Evolutionary conservation across 768 basidiomycete genomes (phyloP), one percentile per base, ranked within the genome.

Genomic region (Gelatoporia subvermispora): DNA sequence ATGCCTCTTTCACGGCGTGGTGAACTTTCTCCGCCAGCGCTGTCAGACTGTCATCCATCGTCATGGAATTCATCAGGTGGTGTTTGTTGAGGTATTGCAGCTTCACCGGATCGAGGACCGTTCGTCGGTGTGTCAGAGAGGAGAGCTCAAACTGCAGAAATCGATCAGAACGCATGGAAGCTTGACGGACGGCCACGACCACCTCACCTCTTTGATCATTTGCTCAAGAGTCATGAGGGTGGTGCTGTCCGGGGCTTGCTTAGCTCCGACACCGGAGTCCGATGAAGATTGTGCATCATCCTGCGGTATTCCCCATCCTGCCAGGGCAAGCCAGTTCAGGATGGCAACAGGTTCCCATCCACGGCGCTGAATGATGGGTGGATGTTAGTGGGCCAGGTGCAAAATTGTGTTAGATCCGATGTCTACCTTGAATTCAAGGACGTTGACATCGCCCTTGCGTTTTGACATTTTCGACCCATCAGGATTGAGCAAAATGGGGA

Each of bases 381-480:
- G 28, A 31, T 31, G 13, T 5, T 13, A 5, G 13, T 31, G 28
- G 13, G 13, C 13, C 28, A 31, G 28, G 28, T 13, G 28, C 28
- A 5, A 31, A 7, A 31, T 13, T 31, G 13, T 31, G 13, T 5
- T n/a, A 35, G 24, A 25, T 3, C 10, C 8, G 17, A 46, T 8
- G 17, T 15, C 2, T 42, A 93, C 94, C 51, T 90, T 87, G 61
- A 91, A 98, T 54, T 92, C 86, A 31, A 83, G 70, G 7, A 96
- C 92, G 31, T 79, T 77, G 1, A 93, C 92, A 58, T 95, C 91
- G 4, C 92, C 93, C 34, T 87, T 84, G 13, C 96, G 78, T 64
- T 98, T 99, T 11, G 89, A 93, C 81, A 99, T 90, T 63, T 99
- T 99, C 5, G 83, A 78, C 0, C 93, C 93, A 62, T 97, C 91